Evolutionary conservation across 1,139 yeast genomes (phyloP).

Genomic region (Sugiyamaella paludigena): DNA sequence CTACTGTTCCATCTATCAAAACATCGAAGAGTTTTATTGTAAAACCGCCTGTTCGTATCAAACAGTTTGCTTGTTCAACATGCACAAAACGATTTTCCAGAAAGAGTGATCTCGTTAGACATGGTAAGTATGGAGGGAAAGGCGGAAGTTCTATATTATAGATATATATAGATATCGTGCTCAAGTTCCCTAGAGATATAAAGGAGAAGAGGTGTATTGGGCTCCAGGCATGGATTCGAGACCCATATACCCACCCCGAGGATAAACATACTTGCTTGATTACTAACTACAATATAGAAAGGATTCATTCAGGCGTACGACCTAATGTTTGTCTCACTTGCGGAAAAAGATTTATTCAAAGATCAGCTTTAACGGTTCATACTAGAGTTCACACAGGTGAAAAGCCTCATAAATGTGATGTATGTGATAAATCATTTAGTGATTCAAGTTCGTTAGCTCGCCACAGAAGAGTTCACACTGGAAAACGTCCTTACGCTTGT

Average conservation of each 20-base stretch:
- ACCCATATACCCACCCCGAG: too few species aligned
- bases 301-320: constrained; percentile 85
- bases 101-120: constrained; percentile 68
- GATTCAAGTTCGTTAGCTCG: constrained; percentile 43
- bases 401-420: constrained; percentile 46
- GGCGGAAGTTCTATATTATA: neutral
- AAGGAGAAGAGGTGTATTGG: too few species aligned
- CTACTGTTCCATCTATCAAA: neutral
- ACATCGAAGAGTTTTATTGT: neutral
- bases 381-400: constrained; percentile 86
- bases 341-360: constrained; percentile 61
- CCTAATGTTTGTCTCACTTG: constrained; percentile 37
- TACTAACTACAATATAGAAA: constrained; percentile 42
- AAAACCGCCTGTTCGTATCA: constrained; percentile 1
- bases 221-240: too few species aligned
- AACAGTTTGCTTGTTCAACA: constrained; percentile 29
- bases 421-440: constrained; percentile 39
- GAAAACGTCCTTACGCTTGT: constrained; percentile 69
- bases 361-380: constrained; percentile 72
- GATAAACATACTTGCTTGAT: neutral
- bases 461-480: constrained; percentile 42
- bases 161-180: too few species aligned
- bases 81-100: constrained; percentile 48
- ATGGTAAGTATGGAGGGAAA: constrained; percentile 28
- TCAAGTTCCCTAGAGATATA: too few species aligned